phyloP scores from a whole-genome alignment of 305 asterid genomes.

The Salvia sclarea region DNA sequence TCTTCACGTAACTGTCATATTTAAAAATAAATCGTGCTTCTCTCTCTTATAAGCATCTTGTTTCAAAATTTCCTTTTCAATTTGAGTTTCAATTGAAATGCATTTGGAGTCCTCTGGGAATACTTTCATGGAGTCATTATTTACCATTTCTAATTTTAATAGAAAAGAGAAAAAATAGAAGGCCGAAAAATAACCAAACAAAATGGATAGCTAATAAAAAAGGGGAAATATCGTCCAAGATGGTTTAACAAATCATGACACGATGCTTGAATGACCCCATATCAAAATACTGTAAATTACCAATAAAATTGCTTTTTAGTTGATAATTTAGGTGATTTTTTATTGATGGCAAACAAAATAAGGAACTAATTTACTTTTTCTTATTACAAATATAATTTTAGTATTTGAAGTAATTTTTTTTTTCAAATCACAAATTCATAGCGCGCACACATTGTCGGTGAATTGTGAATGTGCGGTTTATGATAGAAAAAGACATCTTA shows the following conservation, averaged over 20 bases:
- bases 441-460: constrained; percentile 14
- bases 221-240: no score
- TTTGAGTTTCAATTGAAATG: background rate
- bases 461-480: background rate
- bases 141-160: background rate
- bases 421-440: background rate
- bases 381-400: background rate
- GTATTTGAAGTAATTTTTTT: background rate
- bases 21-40: no score
- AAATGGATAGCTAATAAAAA: no score
- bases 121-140: background rate
- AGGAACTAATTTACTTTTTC: background rate
- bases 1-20: no score
- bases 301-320: background rate
- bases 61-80: background rate
- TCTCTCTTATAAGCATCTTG: no score
- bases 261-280: no score
- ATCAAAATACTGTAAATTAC: no score
- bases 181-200: no score
- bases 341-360: background rate
- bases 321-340: background rate
- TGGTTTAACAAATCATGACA: no score
- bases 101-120: background rate
- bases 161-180: no score
- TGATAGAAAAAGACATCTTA: constrained; percentile 32